Conservation (phyloP, 805 yeast species). For the Kazachstania martiniae region DNA sequence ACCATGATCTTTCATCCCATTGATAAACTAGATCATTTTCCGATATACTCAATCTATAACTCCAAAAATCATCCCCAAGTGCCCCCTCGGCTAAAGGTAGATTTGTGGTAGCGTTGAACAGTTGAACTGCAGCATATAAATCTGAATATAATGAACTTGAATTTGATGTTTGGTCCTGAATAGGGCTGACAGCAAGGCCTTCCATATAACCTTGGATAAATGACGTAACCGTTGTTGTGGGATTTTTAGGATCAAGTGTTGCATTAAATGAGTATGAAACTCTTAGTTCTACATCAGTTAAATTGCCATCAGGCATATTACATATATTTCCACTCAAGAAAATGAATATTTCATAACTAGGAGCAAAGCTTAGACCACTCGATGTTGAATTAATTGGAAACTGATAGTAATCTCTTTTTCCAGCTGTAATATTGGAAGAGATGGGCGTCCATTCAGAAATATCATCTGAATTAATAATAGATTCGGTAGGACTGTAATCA, state of each 20-base stretch:
- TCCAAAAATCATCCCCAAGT: conserved; percentile 32
- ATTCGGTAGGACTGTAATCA: neutral
- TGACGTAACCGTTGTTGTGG: conserved; percentile 10
- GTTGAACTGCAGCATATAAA: conserved; percentile 18
- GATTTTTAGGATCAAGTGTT: too few relatives aligned
- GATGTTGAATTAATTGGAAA: conserved; percentile 11
- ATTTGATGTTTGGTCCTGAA: conserved; percentile 2
- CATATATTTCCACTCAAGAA: conserved; percentile 30
- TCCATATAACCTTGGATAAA: conserved; percentile 24
- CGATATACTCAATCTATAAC: conserved; percentile 56
- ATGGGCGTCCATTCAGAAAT: conserved; percentile 27
- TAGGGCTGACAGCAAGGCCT: conserved; percentile 21
- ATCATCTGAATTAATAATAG: conserved; percentile 19
- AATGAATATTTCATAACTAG: conserved; percentile 18
- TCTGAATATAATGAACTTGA: conserved; percentile 14
- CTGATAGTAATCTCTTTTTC: conserved; percentile 15
- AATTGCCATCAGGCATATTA: conserved; percentile 10
- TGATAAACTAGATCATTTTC: conserved; percentile 53
- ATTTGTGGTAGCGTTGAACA: conserved; percentile 15
- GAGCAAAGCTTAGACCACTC: conserved; percentile 3
- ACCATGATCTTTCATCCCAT: conserved; percentile 53
- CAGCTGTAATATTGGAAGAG: conserved; percentile 18
- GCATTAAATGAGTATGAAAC: conserved; percentile 23
- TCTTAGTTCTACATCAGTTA: conserved; percentile 11
- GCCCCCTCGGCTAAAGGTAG: conserved; percentile 4